Percentiles rank a stretch among this genome's conserved stretches.
These are phyloP conservation scores for Berberis vulgaris DNA, from an alignment of 164 flowering plant genomes.

Conservation along the genomic window DNA sequence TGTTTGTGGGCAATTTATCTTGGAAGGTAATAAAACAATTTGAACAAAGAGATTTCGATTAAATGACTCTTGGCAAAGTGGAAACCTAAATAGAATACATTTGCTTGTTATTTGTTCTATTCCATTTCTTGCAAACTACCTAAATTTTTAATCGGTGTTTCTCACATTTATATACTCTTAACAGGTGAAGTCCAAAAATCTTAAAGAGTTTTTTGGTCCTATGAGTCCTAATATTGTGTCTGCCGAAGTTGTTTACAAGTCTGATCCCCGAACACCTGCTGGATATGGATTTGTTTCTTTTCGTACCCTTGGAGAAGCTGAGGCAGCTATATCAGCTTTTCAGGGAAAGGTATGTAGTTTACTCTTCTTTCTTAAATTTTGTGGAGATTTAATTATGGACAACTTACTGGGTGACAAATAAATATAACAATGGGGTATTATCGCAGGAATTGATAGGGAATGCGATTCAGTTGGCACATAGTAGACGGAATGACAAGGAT, in stretches of 20 bases:
- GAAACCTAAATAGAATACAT: no score
- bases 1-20: constrained; percentile 69
- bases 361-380: neutral
- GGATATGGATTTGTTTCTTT: constrained; percentile 87
- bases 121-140: no score
- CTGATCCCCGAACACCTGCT: constrained; percentile 46
- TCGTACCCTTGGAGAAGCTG: constrained; percentile 49
- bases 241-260: constrained; percentile 57
- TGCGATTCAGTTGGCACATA: constrained; percentile 45
- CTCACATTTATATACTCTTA: no score
- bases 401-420: neutral
- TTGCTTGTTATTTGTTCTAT: no score
- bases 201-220: constrained; percentile 56
- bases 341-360: constrained; percentile 57
- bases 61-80: no score
- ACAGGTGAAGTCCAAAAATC: constrained; percentile 34
- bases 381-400: neutral
- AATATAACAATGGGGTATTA: neutral
- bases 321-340: constrained; percentile 51
- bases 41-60: no score
- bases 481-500: constrained; percentile 33
- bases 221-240: constrained; percentile 30
- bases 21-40: constrained; percentile 24
- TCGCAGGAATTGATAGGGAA: constrained; percentile 65
- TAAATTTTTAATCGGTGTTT: no score